Percentiles rank a stretch among this genome's conserved stretches.
These are phyloP conservation scores for Alternaria infectoria DNA, from an alignment of 2,329 filamentous ascomycete species.

Conservation along the genomic window DNA sequence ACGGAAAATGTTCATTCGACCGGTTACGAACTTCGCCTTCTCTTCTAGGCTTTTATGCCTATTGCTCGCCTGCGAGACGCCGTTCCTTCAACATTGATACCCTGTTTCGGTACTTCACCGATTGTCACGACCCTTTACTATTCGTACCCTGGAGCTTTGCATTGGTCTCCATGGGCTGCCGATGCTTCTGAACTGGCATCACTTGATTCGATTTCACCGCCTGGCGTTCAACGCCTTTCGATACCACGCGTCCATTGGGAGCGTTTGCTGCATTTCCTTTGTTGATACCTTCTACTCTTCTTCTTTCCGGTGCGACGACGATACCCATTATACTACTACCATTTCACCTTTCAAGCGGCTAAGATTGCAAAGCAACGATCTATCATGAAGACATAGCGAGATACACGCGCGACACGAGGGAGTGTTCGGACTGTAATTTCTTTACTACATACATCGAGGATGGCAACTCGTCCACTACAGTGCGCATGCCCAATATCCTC, in stretches of 20 bases:
- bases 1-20: conserved; percentile 53
- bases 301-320: conserved; percentile 38
- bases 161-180: conserved; percentile 16
- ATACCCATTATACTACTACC: conserved; percentile 47
- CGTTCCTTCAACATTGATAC: conserved; percentile 13
- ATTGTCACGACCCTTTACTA: conserved; percentile 43
- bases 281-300: conserved; percentile 24
- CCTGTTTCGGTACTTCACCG: conserved; percentile 25
- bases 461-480: conserved; percentile 7
- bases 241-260: conserved; percentile 36
- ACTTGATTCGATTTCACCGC: conserved; percentile 12
- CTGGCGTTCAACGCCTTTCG: conserved; percentile 31
- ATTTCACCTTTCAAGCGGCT: conserved; percentile 27
- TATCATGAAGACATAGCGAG: conserved; percentile 25
- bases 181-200: conserved; percentile 20
- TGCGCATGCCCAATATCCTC: conserved; percentile 2
- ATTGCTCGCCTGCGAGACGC: conserved; percentile 1
- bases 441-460: conserved; percentile 20
- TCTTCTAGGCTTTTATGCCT: conserved; percentile 46
- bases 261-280: conserved; percentile 20
- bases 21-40: conserved; percentile 57
- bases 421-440: conserved; percentile 22
- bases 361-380: conserved; percentile 33
- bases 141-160: conserved; percentile 30
- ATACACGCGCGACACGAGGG: conserved; percentile 22